Evolutionary conservation across 2,329 filamentous ascomycete species (phyloP), one percentile per base, ranked within the genome.

Genomic region (Fusarium sp.): DNA sequence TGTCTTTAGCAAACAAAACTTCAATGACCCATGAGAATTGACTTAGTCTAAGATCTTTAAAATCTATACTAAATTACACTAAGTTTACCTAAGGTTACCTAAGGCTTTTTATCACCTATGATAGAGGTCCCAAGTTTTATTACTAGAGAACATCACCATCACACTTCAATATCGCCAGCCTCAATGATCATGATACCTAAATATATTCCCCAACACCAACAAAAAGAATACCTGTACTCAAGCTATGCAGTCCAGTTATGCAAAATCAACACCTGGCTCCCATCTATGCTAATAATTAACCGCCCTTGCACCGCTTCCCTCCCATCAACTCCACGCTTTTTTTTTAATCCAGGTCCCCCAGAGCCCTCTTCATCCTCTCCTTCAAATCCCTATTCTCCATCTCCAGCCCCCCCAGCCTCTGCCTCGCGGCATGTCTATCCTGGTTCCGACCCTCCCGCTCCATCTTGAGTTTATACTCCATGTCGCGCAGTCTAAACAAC

Each of bases 381-480:
- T 89, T 86, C 68, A 96, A 82, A 73, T 93, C 90, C 73, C 91
- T 88, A 78, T 94, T 94, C 83, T 95, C 92, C 60, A 88, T 85
- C 79, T 91, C 89, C n/a, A 92, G 88, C 69, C 95, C 92, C 65
- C 94, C 91, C 1, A 97, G 83, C 58, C 95, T 86, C 83, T 95
- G 92, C 61, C 93, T 86, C 33, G 95, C 95, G 30, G 94, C 95
- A 53, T 89, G 92, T 7, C 96, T 90, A 82, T 99, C 96, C 65
- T 97, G 85, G 59, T 97, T 85, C 48, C 96, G 86, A 3, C 91
- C 95, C 82, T 98, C 96, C 20, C 96, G 86, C 83, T 99, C 96
- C 50, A 93, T 91, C 81, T 97, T 97, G 24, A 99, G 86, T 75
- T 97, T 90, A 73, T 92, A 89, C 85, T 99, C 96, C 75, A 98